Percentiles rank a stretch among this genome's conserved stretches.
These are phyloP conservation scores for Boletus insuetus DNA, from an alignment of 768 basidiomycete species.

Conservation along the genomic window DNA sequence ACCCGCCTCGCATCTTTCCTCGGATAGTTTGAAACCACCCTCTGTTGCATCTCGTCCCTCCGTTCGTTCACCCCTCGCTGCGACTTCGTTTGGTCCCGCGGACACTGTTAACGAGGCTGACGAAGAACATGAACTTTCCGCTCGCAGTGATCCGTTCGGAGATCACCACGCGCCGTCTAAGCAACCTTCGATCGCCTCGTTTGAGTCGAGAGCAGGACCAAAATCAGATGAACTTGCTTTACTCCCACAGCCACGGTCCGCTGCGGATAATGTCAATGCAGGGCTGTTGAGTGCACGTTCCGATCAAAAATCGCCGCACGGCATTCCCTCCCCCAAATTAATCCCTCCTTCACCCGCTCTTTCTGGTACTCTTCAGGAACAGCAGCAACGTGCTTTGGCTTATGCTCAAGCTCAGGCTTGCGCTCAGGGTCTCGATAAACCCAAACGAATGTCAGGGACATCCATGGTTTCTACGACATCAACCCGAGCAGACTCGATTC, in stretches of 20 bases:
- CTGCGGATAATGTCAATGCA: slow-evolving; percentile 61
- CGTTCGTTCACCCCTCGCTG: slow-evolving; percentile 64
- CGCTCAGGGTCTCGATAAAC: slow-evolving; percentile 47
- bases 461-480: slow-evolving; percentile 68
- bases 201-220: slow-evolving; percentile 27
- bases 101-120: slow-evolving; percentile 55
- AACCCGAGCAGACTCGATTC: slow-evolving; percentile 76
- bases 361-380: slow-evolving; percentile 50
- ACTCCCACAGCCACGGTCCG: slow-evolving; percentile 55
- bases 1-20: slow-evolving; percentile 25
- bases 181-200: slow-evolving; percentile 15
- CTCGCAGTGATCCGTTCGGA: slow-evolving; percentile 55
- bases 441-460: slow-evolving; percentile 56
- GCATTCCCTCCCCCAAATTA: slow-evolving; percentile 63
- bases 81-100: slow-evolving; percentile 66
- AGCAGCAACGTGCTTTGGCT: slow-evolving; percentile 62
- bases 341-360: slow-evolving; percentile 44
- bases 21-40: slow-evolving; percentile 43
- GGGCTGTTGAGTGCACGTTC: slow-evolving; percentile 40
- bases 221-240: slow-evolving; percentile 39
- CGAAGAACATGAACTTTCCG: slow-evolving; percentile 27
- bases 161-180: slow-evolving; percentile 45
- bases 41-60: slow-evolving; percentile 40
- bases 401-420: slow-evolving; percentile 60
- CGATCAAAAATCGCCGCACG: slow-evolving; percentile 45